Evolutionary conservation across 2,329 filamentous ascomycete genomes (phyloP), one percentile per base, ranked within the genome.

Genomic region (Fusarium avenaceum): DNA sequence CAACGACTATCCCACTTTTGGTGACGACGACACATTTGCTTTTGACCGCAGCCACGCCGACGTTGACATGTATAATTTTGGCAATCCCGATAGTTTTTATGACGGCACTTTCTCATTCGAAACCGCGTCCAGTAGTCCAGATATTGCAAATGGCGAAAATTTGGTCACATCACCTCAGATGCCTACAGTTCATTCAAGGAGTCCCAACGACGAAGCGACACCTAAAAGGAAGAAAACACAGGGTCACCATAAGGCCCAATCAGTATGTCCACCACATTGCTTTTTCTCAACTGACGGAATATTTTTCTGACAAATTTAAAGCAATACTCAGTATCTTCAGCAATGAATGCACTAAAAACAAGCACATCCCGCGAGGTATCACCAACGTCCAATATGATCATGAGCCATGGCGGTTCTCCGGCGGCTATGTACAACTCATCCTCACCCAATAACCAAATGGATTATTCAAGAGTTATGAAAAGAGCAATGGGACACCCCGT

Each of bases 41-140:
- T 79, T 79, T 57, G 78, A 74, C 22, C 71, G 70, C 28, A 73
- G 72, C 28, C 63, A 60, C 19, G 67, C 71, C 24, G 64, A 75
- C 43, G 66, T 76, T 48, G 76, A 76, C 46, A 57, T 79, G 7
- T 79, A 78, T 50, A 70, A 59, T 35, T 78, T 79, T 56, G 73
- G 77, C n/a, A 69, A 76, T 19, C 76, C 77, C 57, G 83, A 84
- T 61, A 80, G 80, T 67, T 80, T 81, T 51, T 82, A 85, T 80
- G 80, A 84, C 52, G 78, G 80, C 45, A 78, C 82, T 47, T 87
- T 89, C 69, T 85, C 88, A 67, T 89, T 90, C 72, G 84, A 85
- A 17, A 87, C 86, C 69, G 84, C 84, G 10, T 84, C 86, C 3
- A 87, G 83, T 69, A 90, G 86, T 63, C 86, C 88, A 7, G 83